These are phyloP conservation scores for Nemania sp. DNA, from an alignment of 2,329 filamentous ascomycete genomes.

Conservation along the genomic window DNA sequence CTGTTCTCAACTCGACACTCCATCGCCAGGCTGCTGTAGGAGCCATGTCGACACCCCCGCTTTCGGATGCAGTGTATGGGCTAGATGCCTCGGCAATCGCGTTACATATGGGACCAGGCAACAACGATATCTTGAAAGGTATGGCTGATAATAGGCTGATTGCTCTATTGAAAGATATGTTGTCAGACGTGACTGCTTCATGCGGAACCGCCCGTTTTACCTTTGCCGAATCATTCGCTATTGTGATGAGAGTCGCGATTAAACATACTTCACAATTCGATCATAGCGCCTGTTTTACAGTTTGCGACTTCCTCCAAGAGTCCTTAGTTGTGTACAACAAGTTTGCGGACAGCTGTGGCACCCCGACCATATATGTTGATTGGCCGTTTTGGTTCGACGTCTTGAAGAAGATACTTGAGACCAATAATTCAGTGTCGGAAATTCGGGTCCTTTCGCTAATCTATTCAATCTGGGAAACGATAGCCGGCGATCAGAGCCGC, in stretches of 20 bases:
- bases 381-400: conserved; percentile 87
- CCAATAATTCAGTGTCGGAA: conserved; percentile 87
- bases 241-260: conserved; percentile 72
- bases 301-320: conserved; percentile 92
- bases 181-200: conserved; percentile 53
- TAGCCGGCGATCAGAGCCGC: conserved; percentile 65
- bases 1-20: conserved; percentile 79
- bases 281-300: conserved; percentile 79
- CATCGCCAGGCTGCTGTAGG: conserved; percentile 69
- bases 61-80: conserved; percentile 51
- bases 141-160: conserved; percentile 91
- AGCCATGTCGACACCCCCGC: conserved; percentile 46
- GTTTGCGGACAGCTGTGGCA: conserved; percentile 47
- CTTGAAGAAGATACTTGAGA: conserved; percentile 75
- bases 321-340: conserved; percentile 65
- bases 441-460: conserved; percentile 82
- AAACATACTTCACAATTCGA: conserved; percentile 79
- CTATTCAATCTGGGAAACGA: conserved; percentile 76
- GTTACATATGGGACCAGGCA: conserved; percentile 61
- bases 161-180: conserved; percentile 78
- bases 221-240: conserved; percentile 76
- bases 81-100: conserved; percentile 69
- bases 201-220: conserved; percentile 59
- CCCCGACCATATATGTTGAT: conserved; percentile 58
- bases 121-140: conserved; percentile 67